These are phyloP conservation scores for Teunomyces panamensis DNA, from an alignment of 805 yeast genomes.

Conservation along the genomic window DNA sequence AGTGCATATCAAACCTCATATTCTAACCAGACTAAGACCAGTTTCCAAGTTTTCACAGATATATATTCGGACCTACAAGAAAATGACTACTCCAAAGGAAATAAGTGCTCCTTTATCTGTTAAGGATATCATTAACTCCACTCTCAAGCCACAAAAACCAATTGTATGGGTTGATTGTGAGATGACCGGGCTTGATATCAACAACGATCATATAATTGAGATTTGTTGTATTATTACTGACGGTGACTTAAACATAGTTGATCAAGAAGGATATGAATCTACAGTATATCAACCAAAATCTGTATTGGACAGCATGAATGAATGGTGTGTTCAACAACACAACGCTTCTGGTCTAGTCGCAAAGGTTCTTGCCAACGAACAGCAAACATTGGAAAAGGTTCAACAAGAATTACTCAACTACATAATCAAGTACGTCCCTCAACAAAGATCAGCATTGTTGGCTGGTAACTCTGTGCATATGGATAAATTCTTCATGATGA, in stretches of 20 bases:
- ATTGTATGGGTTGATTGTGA: slow-evolving; percentile 97
- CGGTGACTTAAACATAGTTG: slow-evolving; percentile 68
- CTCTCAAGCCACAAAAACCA: slow-evolving; percentile 20
- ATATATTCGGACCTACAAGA: background rate
- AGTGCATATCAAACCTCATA: background rate
- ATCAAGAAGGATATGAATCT: slow-evolving; percentile 72
- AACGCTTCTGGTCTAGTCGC: slow-evolving; percentile 71
- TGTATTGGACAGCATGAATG: slow-evolving; percentile 70
- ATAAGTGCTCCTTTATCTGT: background rate
- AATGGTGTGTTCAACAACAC: slow-evolving; percentile 87
- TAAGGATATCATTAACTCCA: slow-evolving; percentile 1
- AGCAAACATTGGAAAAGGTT: slow-evolving; percentile 56
- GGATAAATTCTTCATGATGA: slow-evolving; percentile 81
- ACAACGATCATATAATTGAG: slow-evolving; percentile 77
- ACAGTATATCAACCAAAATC: slow-evolving; percentile 68
- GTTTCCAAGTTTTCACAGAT: background rate
- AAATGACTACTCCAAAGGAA: background rate
- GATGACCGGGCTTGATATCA: slow-evolving; percentile 92
- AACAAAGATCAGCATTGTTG: slow-evolving; percentile 58
- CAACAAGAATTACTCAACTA: slow-evolving; percentile 64
- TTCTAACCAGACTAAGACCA: background rate
- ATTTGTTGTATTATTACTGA: slow-evolving; percentile 90
- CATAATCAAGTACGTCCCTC: slow-evolving; percentile 52
- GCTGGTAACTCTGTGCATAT: slow-evolving; percentile 93
- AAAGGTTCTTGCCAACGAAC: slow-evolving; percentile 56